Conservation (phyloP, 768 basidiomycete genomes). For the Suillus alpinus region DNA sequence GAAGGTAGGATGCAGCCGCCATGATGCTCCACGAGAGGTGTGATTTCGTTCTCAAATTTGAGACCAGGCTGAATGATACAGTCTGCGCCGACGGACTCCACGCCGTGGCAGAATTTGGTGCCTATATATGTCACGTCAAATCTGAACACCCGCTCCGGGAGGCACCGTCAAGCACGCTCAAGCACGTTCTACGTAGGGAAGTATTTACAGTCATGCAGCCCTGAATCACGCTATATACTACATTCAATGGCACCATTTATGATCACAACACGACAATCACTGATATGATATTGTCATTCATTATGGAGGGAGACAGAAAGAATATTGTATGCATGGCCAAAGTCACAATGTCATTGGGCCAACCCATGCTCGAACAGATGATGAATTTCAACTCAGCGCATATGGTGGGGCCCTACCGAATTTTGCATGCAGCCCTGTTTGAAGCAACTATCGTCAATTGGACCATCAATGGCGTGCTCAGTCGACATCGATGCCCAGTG, state of each 20-base stretch:
- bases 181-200: too few relatives aligned
- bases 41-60: background rate
- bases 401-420: background rate
- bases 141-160: background rate
- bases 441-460: constrained; percentile 8
- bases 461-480: constrained; percentile 14
- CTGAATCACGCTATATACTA: background rate
- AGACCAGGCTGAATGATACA: background rate
- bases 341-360: too few relatives aligned
- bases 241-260: background rate
- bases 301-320: background rate
- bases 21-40: background rate
- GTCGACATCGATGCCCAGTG: constrained; percentile 4
- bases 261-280: background rate
- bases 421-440: background rate
- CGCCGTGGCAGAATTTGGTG: background rate
- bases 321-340: background rate
- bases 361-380: too few relatives aligned
- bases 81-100: background rate
- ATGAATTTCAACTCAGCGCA: background rate
- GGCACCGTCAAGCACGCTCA: background rate
- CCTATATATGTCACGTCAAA: background rate
- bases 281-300: background rate
- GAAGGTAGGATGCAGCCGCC: too few relatives aligned
- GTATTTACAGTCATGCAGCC: background rate